phyloP scores from a whole-genome alignment of 495 filamentous ascomycete species.

The Cercophora newfieldiana region DNA sequence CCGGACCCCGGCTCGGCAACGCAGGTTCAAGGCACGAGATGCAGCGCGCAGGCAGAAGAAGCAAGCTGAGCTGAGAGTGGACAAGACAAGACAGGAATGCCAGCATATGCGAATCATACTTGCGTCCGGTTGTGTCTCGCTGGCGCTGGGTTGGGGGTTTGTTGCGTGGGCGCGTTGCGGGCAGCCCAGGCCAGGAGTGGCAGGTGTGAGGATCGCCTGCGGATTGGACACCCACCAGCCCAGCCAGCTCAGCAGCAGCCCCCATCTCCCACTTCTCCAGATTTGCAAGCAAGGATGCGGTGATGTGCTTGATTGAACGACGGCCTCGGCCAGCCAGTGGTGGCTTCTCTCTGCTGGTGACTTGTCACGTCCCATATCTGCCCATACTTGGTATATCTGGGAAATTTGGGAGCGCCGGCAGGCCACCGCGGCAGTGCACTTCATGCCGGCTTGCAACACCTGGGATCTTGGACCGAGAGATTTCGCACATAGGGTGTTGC shows the following conservation, averaged over 20 bases:
- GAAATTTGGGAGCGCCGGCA: neutral
- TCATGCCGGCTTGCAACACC: neutral
- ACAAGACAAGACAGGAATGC: constrained; percentile 9
- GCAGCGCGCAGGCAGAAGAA: neutral
- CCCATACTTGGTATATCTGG: no score
- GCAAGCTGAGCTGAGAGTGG: neutral
- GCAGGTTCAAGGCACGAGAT: neutral
- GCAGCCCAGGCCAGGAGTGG: constrained; percentile 2
- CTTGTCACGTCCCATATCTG: neutral
- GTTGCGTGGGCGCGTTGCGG: neutral
- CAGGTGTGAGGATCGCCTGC: constrained; percentile 1
- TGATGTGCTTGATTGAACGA: constrained; percentile 1
- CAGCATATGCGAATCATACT: constrained; percentile 32
- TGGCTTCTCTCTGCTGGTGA: neutral
- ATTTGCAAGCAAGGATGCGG: neutral
- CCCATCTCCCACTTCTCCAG: constrained; percentile 2
- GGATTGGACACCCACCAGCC: neutral
- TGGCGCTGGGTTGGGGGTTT: constrained; percentile 14
- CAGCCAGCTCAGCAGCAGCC: neutral
- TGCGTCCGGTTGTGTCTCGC: constrained; percentile 27
- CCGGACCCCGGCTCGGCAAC: neutral
- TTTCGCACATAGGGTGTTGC: neutral
- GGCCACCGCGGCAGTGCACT: neutral
- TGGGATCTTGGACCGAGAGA: neutral
- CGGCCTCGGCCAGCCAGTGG: neutral